Conservation (phyloP, 192 early-diverging fungal genomes). For the Helicostylum pulchrum region DNA sequence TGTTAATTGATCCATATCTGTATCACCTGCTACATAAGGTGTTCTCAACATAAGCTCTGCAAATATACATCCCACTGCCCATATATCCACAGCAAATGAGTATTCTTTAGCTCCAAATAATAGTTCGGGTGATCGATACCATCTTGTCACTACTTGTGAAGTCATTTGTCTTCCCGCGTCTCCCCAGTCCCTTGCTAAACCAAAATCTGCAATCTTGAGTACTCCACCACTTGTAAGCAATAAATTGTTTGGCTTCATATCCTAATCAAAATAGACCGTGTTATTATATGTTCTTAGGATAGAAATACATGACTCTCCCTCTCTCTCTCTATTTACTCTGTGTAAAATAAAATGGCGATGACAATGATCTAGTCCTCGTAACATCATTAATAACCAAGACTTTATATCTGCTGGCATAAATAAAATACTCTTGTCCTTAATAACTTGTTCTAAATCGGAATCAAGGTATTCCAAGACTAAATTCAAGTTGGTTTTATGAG, state of each 20-base stretch:
- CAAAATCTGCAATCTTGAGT: conserved; percentile 98
- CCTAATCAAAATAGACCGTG: conserved; percentile 37
- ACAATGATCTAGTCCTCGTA: conserved; percentile 89
- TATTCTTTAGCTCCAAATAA: conserved; percentile 88
- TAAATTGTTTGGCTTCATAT: conserved; percentile 90
- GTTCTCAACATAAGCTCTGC: conserved; percentile 91
- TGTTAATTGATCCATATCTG: conserved; percentile 72
- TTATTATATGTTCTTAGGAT: conserved; percentile 2
- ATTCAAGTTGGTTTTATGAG: conserved; percentile 87
- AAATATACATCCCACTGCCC: conserved; percentile 98
- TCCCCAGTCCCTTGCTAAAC: conserved; percentile 94
- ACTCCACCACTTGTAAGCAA: conserved; percentile 79
- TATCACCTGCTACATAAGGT: conserved; percentile 86
- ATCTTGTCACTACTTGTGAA: conserved; percentile 91
- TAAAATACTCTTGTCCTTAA: conserved; percentile 86
- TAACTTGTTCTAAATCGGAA: conserved; percentile 93
- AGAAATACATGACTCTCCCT: too few relatives aligned
- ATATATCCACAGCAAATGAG: conserved; percentile 88
- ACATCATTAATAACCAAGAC: conserved; percentile 96
- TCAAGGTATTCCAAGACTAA: conserved; percentile 94
- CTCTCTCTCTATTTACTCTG: conserved; percentile 45
- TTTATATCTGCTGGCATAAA: conserved; percentile 94
- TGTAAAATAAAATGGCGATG: conserved; percentile 91
- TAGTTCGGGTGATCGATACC: conserved; percentile 96
- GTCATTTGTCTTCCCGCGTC: conserved; percentile 81